Percentiles rank a stretch among this genome's conserved stretches.
Evolutionary conservation across 495 filamentous ascomycete species (phyloP).

Genomic region (Tuber magnatum): DNA sequence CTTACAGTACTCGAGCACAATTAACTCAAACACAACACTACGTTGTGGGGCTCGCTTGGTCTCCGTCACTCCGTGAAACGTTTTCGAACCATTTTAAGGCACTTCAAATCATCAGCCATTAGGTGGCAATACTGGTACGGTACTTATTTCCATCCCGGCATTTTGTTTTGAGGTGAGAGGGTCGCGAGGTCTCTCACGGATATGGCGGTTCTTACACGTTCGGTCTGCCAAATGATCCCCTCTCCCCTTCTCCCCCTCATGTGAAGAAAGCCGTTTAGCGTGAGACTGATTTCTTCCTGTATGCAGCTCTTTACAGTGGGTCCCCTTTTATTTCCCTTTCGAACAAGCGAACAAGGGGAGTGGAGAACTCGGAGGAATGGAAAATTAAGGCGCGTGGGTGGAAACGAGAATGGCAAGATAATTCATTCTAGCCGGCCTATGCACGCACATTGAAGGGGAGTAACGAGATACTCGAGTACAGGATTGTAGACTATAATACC

Average conservation of each 20-base stretch:
- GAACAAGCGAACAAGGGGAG: background rate
- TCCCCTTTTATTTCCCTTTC: background rate
- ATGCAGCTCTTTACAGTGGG: background rate
- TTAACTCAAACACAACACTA: background rate
- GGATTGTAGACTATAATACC: background rate
- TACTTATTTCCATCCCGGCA: background rate
- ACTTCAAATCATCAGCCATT: background rate
- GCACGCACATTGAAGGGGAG: background rate
- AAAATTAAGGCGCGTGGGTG: background rate
- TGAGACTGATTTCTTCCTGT: background rate
- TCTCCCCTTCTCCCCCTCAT: background rate
- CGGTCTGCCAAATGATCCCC: background rate
- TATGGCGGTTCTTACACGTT: background rate
- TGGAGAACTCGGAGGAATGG: background rate
- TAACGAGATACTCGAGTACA: background rate
- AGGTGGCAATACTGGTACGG: background rate
- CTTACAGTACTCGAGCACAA: too few relatives aligned
- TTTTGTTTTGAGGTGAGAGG: background rate
- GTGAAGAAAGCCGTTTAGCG: background rate
- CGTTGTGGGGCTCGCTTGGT: background rate
- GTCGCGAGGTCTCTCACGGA: background rate
- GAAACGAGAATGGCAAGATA: background rate
- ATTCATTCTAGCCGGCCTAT: background rate
- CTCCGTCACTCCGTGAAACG: background rate
- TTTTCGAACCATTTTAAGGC: background rate